These are phyloP conservation scores for Dactylellina leptospora DNA, from an alignment of 2,329 filamentous ascomycete genomes.

Conservation along the genomic window DNA sequence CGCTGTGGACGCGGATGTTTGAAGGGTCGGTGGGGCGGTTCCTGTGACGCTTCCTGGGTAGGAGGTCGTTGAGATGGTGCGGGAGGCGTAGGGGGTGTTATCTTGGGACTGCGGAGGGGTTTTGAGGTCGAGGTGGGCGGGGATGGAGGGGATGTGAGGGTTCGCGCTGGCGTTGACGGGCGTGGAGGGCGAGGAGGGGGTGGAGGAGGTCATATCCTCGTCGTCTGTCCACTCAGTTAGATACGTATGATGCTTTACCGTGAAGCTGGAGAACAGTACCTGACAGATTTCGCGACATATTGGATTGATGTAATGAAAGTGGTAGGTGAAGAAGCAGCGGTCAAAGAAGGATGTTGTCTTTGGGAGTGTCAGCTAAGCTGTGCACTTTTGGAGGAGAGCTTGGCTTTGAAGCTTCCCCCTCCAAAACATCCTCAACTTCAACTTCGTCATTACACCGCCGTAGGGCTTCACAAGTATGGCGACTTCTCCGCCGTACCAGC, in stretches of 20 bases:
- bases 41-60: slow-evolving; percentile 1
- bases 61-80: slow-evolving; percentile 8
- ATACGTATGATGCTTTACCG: background rate
- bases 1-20: slow-evolving; percentile 31
- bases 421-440: slow-evolving; percentile 7
- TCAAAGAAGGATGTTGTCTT: slow-evolving; percentile 1
- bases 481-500: slow-evolving; percentile 30
- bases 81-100: slow-evolving; percentile 45
- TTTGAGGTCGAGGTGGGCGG: slow-evolving; percentile 48
- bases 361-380: background rate
- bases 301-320: background rate
- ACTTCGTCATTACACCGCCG: background rate
- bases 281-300: slow-evolving; percentile 48
- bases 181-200: slow-evolving; percentile 46
- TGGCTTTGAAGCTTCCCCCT: background rate
- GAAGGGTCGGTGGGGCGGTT: slow-evolving; percentile 14
- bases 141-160: slow-evolving; percentile 41
- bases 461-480: slow-evolving; percentile 27
- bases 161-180: slow-evolving; percentile 39
- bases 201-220: slow-evolving; percentile 52
- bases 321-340: background rate
- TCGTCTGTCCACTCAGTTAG: slow-evolving; percentile 25
- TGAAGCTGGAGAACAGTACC: slow-evolving; percentile 7
- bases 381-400: slow-evolving; percentile 20
- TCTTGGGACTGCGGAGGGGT: slow-evolving; percentile 50